Conservation (phyloP, 192 early-diverging fungal genomes). For the Linderina pennispora region DNA sequence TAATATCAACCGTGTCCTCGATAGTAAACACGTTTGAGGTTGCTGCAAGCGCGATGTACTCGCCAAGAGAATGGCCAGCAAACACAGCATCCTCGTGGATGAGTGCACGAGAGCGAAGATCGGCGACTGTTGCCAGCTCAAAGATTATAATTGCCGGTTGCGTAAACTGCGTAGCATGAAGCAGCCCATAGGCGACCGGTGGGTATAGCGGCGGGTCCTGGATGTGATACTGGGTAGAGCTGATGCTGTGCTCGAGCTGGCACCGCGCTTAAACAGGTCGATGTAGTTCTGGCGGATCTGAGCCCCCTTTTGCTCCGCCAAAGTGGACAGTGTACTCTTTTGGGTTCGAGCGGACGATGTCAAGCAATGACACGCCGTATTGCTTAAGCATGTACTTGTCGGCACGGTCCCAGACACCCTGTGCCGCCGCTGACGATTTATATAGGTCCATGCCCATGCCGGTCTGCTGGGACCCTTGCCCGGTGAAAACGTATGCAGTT, state of each 20-base stretch:
- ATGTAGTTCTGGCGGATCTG: slow-evolving; percentile 76
- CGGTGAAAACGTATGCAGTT: slow-evolving; percentile 91
- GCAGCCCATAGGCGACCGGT: slow-evolving; percentile 75
- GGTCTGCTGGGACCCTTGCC: slow-evolving; percentile 91
- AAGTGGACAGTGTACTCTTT: slow-evolving; percentile 61
- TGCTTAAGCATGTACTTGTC: slow-evolving; percentile 72
- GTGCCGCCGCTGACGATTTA: slow-evolving; percentile 69
- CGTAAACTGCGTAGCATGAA: slow-evolving; percentile 92
- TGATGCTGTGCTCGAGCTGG: slow-evolving; percentile 57
- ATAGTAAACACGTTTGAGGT: slow-evolving; percentile 74
- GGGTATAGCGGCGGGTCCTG: slow-evolving; percentile 70
- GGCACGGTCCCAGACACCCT: slow-evolving; percentile 85
- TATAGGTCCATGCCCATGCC: slow-evolving; percentile 98
- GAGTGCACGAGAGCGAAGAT: slow-evolving; percentile 81
- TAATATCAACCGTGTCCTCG: slow-evolving; percentile 78
- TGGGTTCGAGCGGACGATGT: slow-evolving; percentile 86
- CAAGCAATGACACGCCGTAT: slow-evolving; percentile 82
- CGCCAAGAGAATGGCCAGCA: slow-evolving; percentile 92
- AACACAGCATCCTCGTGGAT: slow-evolving; percentile 74
- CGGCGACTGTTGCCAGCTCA: slow-evolving; percentile 83
- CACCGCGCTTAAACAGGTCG: slow-evolving; percentile 59
- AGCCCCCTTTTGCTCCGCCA: slow-evolving; percentile 72
- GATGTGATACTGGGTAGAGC: slow-evolving; percentile 78
- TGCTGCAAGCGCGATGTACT: slow-evolving; percentile 79
- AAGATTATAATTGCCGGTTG: slow-evolving; percentile 80